Conservation (phyloP, 2,329 filamentous ascomycete species). For the Penicillium sp. region DNA sequence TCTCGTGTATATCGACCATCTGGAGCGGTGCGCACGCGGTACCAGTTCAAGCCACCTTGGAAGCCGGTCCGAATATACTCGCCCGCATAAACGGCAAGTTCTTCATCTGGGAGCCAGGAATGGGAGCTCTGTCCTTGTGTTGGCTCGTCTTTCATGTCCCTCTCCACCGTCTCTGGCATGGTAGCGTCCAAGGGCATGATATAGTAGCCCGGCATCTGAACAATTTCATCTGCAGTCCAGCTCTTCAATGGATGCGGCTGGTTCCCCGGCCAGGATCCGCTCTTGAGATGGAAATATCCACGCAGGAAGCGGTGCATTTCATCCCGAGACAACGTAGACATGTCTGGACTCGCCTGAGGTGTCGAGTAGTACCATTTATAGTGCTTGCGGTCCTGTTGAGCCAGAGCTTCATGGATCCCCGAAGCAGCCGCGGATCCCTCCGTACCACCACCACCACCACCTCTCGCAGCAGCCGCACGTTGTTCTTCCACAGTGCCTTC, state of each 20-base stretch:
- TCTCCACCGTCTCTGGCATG: conserved; percentile 65
- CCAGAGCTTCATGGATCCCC: conserved; percentile 64
- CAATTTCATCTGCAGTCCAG: conserved; percentile 65
- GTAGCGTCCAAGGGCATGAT: conserved; percentile 64
- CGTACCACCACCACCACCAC: conserved; percentile 18
- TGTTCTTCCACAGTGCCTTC: conserved; percentile 19
- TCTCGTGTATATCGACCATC: conserved; percentile 55
- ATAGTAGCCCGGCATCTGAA: conserved; percentile 70
- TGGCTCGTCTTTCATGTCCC: conserved; percentile 60
- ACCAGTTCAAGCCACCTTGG: conserved; percentile 72
- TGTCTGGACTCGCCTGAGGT: conserved; percentile 42
- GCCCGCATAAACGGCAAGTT: conserved; percentile 64
- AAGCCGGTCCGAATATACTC: conserved; percentile 70
- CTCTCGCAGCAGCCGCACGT: conserved; percentile 15
- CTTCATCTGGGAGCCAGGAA: conserved; percentile 64
- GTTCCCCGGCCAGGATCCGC: conserved; percentile 64
- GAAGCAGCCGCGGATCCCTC: conserved; percentile 31
- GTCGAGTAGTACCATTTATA: conserved; percentile 68
- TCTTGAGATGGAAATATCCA: conserved; percentile 73
- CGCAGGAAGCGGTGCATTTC: conserved; percentile 66
- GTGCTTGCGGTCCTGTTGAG: conserved; percentile 65
- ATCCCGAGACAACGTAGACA: conserved; percentile 46
- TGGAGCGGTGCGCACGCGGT: conserved; percentile 63
- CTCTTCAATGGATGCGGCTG: conserved; percentile 58
- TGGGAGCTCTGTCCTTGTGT: conserved; percentile 43